Evolutionary conservation across 2,329 filamentous ascomycete genomes (phyloP), one percentile per base, ranked within the genome.

Genomic region (Bipolaris gigantea): DNA sequence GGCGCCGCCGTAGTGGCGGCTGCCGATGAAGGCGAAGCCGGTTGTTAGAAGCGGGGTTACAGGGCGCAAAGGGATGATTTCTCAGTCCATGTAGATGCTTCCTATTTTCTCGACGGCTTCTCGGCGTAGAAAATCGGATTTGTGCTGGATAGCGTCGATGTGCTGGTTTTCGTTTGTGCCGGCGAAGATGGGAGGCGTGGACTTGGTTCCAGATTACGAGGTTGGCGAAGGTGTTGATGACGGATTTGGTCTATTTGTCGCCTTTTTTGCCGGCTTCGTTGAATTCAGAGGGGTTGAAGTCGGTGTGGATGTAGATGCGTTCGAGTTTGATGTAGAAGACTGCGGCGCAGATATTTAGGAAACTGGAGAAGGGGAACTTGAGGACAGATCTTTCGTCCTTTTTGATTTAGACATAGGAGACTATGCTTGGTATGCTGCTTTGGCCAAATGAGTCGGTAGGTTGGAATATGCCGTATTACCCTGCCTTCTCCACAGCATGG

Each of bases 221-320:
- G 1, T 58, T 49, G 5, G 62, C 52, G 32, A 64, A 64, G 0
- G 51, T 47, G 6, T 50, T 65, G n/a, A 64, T 38, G 41, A 65
- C 43, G 13, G 47, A 19, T n/a, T 55, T 57, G 25, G 64, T 61
- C 63, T 60, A 66, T 19, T 33, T 51, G 36, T 50, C 52, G 23
- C 62, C 59, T 4, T 42, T 34, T 15, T 13, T 2, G 13, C 48
- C 42, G 10, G 61, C 62, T n/a, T 52, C 33, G n/a, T 18, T 53
- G 18, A 48, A 48, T 3, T 45, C 42, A 11, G 40, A 7, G 16
- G 30, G 23, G 41, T 53, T 64, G 60, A 44, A 61, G 48, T 67
- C 63, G 52, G 59, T 62, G 55, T 65, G 62, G 23, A 66, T 61
- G 56, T 59, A 63, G 33, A 65, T 57, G n/a, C 50, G 38, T 10